phyloP scores from a whole-genome alignment of 2,329 filamentous ascomycete species.

The Coniochaeta prunicola region DNA sequence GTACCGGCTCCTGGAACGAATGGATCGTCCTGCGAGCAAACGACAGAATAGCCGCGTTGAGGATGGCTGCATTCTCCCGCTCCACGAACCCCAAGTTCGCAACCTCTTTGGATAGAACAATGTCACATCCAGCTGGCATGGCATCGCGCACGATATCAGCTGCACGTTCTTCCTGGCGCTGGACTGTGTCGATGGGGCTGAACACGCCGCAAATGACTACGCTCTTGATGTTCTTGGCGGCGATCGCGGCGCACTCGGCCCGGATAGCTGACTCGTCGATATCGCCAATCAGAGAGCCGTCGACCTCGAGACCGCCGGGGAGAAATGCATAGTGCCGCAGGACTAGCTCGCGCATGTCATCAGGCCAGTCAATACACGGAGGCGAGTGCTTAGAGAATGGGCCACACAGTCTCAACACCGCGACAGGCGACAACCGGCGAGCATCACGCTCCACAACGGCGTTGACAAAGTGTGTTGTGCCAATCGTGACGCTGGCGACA shows the following conservation, averaged over 20 bases:
- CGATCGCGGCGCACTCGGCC: constrained; percentile 29
- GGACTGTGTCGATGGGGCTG: constrained; percentile 41
- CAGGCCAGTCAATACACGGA: constrained; percentile 46
- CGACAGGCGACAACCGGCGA: constrained; percentile 39
- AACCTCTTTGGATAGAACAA: constrained; percentile 44
- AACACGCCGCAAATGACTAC: constrained; percentile 44
- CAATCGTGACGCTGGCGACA: constrained; percentile 42
- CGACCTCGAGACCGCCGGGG: constrained; percentile 44
- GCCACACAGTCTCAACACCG: constrained; percentile 46
- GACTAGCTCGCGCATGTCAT: constrained; percentile 38
- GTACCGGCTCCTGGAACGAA: constrained; percentile 46
- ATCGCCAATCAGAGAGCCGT: constrained; percentile 37
- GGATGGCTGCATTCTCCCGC: constrained; percentile 57
- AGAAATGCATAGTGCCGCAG: constrained; percentile 36
- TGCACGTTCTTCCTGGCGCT: constrained; percentile 40
- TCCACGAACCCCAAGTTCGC: constrained; percentile 50
- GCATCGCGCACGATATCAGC: constrained; percentile 32
- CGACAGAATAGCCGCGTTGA: constrained; percentile 54
- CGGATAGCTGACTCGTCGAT: constrained; percentile 34
- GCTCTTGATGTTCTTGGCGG: constrained; percentile 33
- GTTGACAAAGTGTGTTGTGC: constrained; percentile 53
- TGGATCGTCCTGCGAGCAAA: constrained; percentile 51
- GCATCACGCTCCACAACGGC: constrained; percentile 48
- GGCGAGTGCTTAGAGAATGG: constrained; percentile 44
- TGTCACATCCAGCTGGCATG: constrained; percentile 28